These are phyloP conservation scores for Geotrichum candidum DNA, from an alignment of 1,139 yeast genomes.

Conservation along the genomic window DNA sequence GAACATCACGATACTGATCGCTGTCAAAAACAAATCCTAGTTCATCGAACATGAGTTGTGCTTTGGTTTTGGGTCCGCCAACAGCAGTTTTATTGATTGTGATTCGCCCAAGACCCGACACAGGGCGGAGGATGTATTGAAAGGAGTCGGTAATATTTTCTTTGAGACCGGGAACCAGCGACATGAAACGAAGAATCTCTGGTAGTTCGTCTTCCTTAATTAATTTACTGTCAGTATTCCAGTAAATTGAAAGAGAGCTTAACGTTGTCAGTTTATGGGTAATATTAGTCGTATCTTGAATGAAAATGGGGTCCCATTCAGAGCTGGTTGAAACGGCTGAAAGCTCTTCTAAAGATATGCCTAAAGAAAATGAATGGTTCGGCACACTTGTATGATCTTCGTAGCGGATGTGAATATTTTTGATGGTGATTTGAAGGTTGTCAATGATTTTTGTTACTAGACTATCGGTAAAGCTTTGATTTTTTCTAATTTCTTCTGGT, in stretches of 20 bases:
- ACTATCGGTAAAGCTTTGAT: conserved; percentile 81
- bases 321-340: conserved; percentile 89
- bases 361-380: conserved; percentile 68
- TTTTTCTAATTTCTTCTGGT: conserved; percentile 46
- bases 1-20: conserved; percentile 73
- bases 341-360: conserved; percentile 74
- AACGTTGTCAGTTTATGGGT: conserved; percentile 76
- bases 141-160: conserved; percentile 30
- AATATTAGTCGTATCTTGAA: conserved; percentile 59
- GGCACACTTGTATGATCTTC: conserved; percentile 57
- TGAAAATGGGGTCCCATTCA: conserved; percentile 80
- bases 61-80: conserved; percentile 58
- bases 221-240: conserved; percentile 67
- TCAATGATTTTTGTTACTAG: conserved; percentile 85
- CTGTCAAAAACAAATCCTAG: conserved; percentile 80
- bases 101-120: conserved; percentile 79
- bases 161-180: conserved; percentile 29
- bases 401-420: conserved; percentile 84
- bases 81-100: conserved; percentile 74
- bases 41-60: conserved; percentile 78
- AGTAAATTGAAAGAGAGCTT: conserved; percentile 70
- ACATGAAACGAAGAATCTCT: conserved; percentile 31
- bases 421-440: conserved; percentile 87
- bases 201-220: conserved; percentile 22
- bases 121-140: conserved; percentile 79